Evolutionary conservation across 345 rosid genomes (phyloP).

Genomic region (Syzygium aqueum): DNA sequence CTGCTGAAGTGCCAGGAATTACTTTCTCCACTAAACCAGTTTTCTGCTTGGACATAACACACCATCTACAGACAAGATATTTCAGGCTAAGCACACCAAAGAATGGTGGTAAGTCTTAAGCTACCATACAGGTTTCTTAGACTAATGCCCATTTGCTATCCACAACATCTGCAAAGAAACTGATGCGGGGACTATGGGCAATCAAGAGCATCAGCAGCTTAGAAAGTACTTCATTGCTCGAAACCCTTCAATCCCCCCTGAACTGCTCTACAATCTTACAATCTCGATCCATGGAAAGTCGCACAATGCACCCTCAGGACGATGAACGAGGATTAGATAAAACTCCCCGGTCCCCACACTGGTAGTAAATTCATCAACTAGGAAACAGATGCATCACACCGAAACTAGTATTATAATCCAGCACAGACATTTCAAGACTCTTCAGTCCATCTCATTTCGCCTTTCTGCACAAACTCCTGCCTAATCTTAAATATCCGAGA

Average conservation of each 20-base stretch:
- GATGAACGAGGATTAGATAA: not conserved
- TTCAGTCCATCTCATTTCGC: too few relatives aligned
- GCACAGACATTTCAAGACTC: not conserved
- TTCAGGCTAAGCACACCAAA: not conserved
- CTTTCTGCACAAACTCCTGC: too few relatives aligned
- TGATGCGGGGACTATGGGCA: not conserved
- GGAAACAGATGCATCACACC: not conserved
- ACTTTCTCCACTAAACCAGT: not conserved
- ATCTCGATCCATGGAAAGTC: not conserved
- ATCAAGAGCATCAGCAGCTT: not conserved
- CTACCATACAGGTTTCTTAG: not conserved
- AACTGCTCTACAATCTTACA: not conserved
- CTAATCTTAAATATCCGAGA: too few relatives aligned
- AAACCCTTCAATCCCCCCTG: not conserved
- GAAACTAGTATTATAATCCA: too few relatives aligned
- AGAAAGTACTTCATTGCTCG: not conserved
- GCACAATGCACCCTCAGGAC: not conserved
- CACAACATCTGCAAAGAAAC: not conserved
- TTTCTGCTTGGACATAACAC: not conserved
- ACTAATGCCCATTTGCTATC: not conserved
- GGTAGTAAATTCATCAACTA: not conserved
- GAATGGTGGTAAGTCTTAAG: not conserved
- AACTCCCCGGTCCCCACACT: not conserved
- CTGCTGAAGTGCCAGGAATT: not conserved
- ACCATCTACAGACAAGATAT: not conserved